Percentiles rank a stretch among this genome's conserved stretches.
Conservation (phyloP, 768 basidiomycete species). For the Xerocomellus chrysenteron region DNA sequence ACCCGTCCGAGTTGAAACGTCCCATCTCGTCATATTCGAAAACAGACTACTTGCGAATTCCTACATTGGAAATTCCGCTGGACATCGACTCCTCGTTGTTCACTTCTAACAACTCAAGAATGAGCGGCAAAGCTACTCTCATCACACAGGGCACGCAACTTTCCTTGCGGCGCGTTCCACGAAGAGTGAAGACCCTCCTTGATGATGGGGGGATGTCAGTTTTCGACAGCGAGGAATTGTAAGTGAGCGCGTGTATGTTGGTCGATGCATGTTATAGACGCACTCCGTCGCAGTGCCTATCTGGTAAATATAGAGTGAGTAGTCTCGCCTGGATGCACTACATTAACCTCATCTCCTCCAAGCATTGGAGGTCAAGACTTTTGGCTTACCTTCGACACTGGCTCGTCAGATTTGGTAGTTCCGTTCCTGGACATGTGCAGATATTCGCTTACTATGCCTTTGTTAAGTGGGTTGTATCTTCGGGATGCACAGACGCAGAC, state of each 20-base stretch:
- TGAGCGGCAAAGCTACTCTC: slow-evolving; percentile 14
- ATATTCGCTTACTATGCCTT: slow-evolving; percentile 1
- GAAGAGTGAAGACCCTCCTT: slow-evolving; percentile 15
- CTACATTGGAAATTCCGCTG: not conserved
- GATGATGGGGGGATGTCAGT: slow-evolving; percentile 25
- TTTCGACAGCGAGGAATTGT: slow-evolving; percentile 36
- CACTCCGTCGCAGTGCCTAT: slow-evolving; percentile 35
- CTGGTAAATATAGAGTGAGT: slow-evolving; percentile 38
- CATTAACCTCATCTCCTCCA: slow-evolving; percentile 3
- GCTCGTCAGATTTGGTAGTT: slow-evolving; percentile 54
- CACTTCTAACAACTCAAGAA: slow-evolving; percentile 6
- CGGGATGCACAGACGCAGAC: slow-evolving; percentile 43
- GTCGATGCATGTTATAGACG: not conserved
- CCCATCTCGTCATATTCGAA: slow-evolving; percentile 9
- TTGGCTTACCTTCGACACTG: slow-evolving; percentile 52
- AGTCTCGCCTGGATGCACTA: not conserved
- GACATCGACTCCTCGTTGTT: not conserved
- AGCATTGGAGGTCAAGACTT: slow-evolving; percentile 47
- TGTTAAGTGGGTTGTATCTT: slow-evolving; percentile 51
- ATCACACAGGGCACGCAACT: slow-evolving; percentile 25
- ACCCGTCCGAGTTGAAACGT: slow-evolving; percentile 11
- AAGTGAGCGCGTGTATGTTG: slow-evolving; percentile 12
- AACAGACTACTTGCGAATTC: slow-evolving; percentile 3
- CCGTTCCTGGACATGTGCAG: not conserved
- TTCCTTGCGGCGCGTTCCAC: slow-evolving; percentile 23